Conservation (phyloP, 1,139 yeast species). For the Scheffersomyces stambukii region DNA sequence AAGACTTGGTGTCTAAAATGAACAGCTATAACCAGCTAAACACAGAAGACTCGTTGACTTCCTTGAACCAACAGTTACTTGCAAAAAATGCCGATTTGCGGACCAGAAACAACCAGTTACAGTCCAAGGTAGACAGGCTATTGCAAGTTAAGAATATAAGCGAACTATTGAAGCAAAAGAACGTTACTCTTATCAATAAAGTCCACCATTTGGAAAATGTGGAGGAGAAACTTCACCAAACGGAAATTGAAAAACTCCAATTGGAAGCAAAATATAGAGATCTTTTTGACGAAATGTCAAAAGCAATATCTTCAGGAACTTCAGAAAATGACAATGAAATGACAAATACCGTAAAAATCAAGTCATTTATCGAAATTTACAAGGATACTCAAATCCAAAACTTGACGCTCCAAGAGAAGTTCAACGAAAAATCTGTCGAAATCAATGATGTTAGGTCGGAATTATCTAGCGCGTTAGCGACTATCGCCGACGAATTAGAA, state of each 20-base stretch:
- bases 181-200: conserved; percentile 28
- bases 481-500: conserved; percentile 13
- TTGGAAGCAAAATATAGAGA: conserved; percentile 40
- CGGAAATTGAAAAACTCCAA: conserved; percentile 51
- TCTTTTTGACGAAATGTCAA: conserved; percentile 27
- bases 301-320: conserved; percentile 12
- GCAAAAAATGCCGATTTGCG: conserved; percentile 27
- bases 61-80: conserved; percentile 22
- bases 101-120: conserved; percentile 27
- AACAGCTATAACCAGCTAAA: conserved; percentile 10
- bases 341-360: conserved; percentile 18
- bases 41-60: conserved; percentile 7
- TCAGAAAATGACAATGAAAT: conserved; percentile 13
- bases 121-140: conserved; percentile 25
- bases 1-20: conserved; percentile 48
- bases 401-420: conserved; percentile 35
- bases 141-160: conserved; percentile 37
- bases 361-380: conserved; percentile 29
- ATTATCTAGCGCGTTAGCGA: conserved; percentile 9
- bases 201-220: conserved; percentile 38
- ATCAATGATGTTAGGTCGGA: conserved; percentile 20
- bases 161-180: conserved; percentile 39
- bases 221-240: conserved; percentile 44
- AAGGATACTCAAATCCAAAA: conserved; percentile 35
- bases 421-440: conserved; percentile 13